Evolutionary conservation across 495 filamentous ascomycete species (phyloP).

Genomic region (Amniculicola lignicola): DNA sequence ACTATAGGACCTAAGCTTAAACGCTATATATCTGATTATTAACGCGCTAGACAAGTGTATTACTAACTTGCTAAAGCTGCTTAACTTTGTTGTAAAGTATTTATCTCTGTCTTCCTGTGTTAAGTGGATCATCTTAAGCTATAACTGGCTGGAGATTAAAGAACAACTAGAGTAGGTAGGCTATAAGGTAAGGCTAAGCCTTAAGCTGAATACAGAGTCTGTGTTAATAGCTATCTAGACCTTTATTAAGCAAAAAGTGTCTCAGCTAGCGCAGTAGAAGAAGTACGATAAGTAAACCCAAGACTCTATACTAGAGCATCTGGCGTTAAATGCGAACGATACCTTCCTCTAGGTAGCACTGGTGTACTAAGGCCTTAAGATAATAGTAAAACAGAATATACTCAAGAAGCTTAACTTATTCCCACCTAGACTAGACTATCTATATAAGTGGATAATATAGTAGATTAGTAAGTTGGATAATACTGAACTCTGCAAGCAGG

Average conservation of each 20-base stretch:
- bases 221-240: not conserved
- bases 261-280: not conserved
- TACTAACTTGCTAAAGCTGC: not conserved
- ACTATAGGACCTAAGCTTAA: slow-evolving; percentile 20
- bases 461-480: slow-evolving; percentile 30
- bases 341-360: slow-evolving; percentile 15
- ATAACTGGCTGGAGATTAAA: slow-evolving; percentile 42
- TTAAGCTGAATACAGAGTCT: slow-evolving; percentile 40
- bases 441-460: slow-evolving; percentile 39
- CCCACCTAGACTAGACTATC: slow-evolving; percentile 32
- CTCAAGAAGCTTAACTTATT: slow-evolving; percentile 7
- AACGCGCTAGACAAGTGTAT: slow-evolving; percentile 8
- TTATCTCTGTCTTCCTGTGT: slow-evolving; percentile 20
- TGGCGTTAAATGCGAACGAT: slow-evolving; percentile 7
- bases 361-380: slow-evolving; percentile 32
- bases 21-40: slow-evolving; percentile 39
- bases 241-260: slow-evolving; percentile 42
- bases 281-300: slow-evolving; percentile 22
- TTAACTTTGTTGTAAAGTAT: slow-evolving; percentile 29
- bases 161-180: slow-evolving; percentile 26
- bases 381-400: not conserved
- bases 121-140: slow-evolving; percentile 43
- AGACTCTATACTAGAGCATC: slow-evolving; percentile 15
- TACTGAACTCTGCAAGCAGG: not conserved
- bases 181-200: slow-evolving; percentile 27